These are phyloP conservation scores for Penicillium sp. DNA, from an alignment of 2,329 filamentous ascomycete genomes.

Conservation along the genomic window DNA sequence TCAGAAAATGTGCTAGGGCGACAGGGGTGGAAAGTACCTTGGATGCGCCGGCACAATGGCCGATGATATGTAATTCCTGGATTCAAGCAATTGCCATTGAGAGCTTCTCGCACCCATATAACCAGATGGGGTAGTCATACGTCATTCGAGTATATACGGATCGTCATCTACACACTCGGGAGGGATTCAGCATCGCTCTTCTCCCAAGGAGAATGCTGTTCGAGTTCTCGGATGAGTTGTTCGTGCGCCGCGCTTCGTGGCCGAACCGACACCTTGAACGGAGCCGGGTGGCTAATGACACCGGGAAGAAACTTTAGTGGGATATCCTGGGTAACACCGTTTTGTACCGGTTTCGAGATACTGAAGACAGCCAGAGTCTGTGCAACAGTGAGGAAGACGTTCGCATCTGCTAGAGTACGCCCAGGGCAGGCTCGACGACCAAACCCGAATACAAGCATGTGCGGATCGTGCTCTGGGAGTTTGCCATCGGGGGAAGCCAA, in stretches of 20 bases:
- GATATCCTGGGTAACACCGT: conserved; percentile 14
- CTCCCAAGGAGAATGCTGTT: conserved; percentile 40
- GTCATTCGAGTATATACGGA: background rate
- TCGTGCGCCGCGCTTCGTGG: conserved; percentile 35
- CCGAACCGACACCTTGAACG: conserved; percentile 34
- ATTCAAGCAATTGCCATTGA: background rate
- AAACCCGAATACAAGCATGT: conserved; percentile 25
- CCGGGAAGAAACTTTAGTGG: conserved; percentile 15
- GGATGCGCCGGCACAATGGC: too few relatives aligned
- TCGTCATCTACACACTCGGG: background rate
- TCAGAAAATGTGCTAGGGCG: too few relatives aligned
- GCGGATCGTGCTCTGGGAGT: conserved; percentile 39
- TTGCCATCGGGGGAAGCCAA: conserved; percentile 26
- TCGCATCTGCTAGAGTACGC: conserved; percentile 16
- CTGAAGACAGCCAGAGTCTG: conserved; percentile 18
- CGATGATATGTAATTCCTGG: too few relatives aligned
- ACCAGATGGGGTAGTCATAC: background rate
- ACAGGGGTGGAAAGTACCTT: too few relatives aligned
- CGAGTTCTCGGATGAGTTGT: conserved; percentile 33
- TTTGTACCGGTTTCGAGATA: conserved; percentile 14
- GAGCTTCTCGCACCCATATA: background rate
- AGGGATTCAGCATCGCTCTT: conserved; percentile 36
- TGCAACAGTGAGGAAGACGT: conserved; percentile 18
- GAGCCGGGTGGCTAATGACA: conserved; percentile 35
- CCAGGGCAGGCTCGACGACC: conserved; percentile 24